These are phyloP conservation scores for Leucocoprinus leucothites DNA, from an alignment of 768 basidiomycete genomes.

Conservation along the genomic window DNA sequence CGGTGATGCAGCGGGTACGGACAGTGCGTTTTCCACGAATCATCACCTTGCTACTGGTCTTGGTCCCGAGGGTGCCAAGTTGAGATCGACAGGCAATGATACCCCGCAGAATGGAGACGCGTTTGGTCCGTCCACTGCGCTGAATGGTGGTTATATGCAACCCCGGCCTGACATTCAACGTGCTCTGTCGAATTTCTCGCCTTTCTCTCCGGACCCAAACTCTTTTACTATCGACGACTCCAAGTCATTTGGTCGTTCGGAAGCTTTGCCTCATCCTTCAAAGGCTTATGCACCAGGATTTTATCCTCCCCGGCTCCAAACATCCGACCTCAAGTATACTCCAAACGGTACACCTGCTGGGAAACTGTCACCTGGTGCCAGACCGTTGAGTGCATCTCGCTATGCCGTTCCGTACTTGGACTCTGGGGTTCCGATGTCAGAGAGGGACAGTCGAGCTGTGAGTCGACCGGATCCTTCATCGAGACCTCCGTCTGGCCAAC, in stretches of 20 bases:
- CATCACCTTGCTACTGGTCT: constrained; percentile 13
- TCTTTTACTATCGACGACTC: constrained; percentile 26
- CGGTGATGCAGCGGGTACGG: neutral
- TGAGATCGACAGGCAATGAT: constrained; percentile 16
- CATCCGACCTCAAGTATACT: constrained; percentile 36
- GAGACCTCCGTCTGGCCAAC: constrained; percentile 50
- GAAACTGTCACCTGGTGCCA: constrained; percentile 41
- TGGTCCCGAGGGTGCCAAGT: constrained; percentile 14
- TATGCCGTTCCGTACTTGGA: constrained; percentile 21
- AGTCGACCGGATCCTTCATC: constrained; percentile 50
- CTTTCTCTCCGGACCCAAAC: constrained; percentile 78
- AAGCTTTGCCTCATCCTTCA: constrained; percentile 43
- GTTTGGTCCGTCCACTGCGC: constrained; percentile 6
- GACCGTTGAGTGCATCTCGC: constrained; percentile 42
- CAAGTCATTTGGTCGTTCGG: constrained; percentile 32
- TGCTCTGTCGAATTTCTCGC: constrained; percentile 53
- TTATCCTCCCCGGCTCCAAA: constrained; percentile 30
- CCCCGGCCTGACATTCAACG: constrained; percentile 34
- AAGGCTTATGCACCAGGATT: constrained; percentile 54
- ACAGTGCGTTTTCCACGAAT: constrained; percentile 13
- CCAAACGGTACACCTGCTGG: constrained; percentile 16
- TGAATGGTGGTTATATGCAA: too few species aligned
- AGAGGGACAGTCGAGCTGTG: constrained; percentile 33
- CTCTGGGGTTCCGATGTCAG: constrained; percentile 44
- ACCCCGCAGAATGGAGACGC: constrained; percentile 17